Evolutionary conservation across 2,329 filamentous ascomycete species (phyloP), one percentile per base, ranked within the genome.

Genomic region (Ampelomyces quisqualis): DNA sequence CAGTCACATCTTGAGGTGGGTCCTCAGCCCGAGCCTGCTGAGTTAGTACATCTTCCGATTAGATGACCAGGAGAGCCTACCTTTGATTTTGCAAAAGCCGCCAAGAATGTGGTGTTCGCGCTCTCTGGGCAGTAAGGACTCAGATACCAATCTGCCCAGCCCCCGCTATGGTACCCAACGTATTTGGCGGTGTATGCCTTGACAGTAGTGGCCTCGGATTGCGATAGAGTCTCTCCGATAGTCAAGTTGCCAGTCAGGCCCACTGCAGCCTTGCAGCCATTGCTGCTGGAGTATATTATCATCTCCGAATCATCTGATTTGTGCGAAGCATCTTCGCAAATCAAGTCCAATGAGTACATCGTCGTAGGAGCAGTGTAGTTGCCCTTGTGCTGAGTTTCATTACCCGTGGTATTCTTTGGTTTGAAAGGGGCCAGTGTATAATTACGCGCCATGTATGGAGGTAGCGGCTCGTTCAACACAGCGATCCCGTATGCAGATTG

Each of bases 401-500:
- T 17, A 9, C 26, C 38, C 3, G 5, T 19, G 10, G 5, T 35
- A 6, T 0, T 61, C 60, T 45, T 2, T 0, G 65, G 49, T 1
- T 57, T 49, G 32, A 78, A 78, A 0, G 77, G 76, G 0, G 73
- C 58, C 0, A 78, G 37, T 0, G 71, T 69, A 17, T 70, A 77
- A 0, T 76, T 57, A 0, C 59, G 19, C 0, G 72, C 70, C 21
- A 73, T 78, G 37, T 73, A 81, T 0, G 59, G 22, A 0, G 76
- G 76, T 0, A 71, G 52, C 0, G 58, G 56, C 11, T 79, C 76
- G 0, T 70, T 68, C 0, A 79, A 60, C 70, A 73, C 76, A 0
- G 65, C 63, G 0, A 77, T 69, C 0, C 70, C 72, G 38, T 77
- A 78, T 0, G 71, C 72, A 0, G 65, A 70, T 7, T 77, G 73